phyloP scores from a whole-genome alignment of 1,284 basidiomycete genomes.

The Pascua guehoae region DNA sequence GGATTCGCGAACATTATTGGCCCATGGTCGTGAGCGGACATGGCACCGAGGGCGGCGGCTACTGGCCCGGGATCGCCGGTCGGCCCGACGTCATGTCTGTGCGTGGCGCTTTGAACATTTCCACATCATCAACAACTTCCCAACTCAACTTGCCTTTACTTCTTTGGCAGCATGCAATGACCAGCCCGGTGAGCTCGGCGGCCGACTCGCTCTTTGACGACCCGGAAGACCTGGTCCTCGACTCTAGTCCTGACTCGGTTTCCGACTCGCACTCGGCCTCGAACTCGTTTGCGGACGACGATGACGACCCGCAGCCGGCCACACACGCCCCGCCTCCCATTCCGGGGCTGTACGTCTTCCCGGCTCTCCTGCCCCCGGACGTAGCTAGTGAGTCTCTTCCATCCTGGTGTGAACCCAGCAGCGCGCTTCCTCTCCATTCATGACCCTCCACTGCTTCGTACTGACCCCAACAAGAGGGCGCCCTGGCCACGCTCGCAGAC shows the following conservation, averaged over 20 bases:
- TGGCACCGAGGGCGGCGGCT: too few species aligned
- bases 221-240: background rate
- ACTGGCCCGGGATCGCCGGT: too few species aligned
- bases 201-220: conserved; percentile 20
- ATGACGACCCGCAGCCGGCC: background rate
- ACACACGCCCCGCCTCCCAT: conserved; percentile 6
- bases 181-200: conserved; percentile 2
- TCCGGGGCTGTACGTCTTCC: conserved; percentile 18
- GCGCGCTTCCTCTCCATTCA: background rate
- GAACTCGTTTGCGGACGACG: background rate
- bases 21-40: too few species aligned
- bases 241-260: background rate
- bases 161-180: background rate
- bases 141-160: background rate
- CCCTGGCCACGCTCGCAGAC: conserved; percentile 25
- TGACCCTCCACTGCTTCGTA: background rate
- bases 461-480: conserved; percentile 14
- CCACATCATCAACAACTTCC: background rate
- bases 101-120: too few species aligned
- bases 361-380: conserved; percentile 5
- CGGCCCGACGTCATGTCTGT: too few species aligned
- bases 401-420: too few species aligned
- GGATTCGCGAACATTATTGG: too few species aligned
- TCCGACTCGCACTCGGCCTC: background rate
- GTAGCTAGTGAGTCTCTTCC: conserved; percentile 8